Evolutionary conservation across 257 asterid genomes (phyloP).

Genomic region (Nyctanthes arbortristis): DNA sequence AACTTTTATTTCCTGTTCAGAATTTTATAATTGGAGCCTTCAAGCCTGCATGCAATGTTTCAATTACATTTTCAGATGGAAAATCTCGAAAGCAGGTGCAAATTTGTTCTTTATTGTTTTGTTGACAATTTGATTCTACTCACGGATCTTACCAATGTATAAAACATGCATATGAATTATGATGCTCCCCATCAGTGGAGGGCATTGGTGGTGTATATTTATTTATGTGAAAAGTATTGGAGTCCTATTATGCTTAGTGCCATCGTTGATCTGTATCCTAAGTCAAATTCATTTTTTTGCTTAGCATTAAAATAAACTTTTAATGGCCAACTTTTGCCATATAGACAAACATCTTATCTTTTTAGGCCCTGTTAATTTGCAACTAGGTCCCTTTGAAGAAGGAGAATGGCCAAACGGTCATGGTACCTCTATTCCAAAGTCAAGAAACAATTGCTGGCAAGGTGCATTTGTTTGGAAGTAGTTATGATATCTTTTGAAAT

Average conservation of each 20-base stretch:
- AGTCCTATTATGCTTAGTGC: not conserved
- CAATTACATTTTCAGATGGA: slow-evolving; percentile 71
- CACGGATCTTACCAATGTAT: not conserved
- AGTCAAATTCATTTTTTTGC: slow-evolving; percentile 4
- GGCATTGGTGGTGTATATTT: not conserved
- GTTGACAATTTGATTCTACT: not conserved
- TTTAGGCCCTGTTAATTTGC: not conserved
- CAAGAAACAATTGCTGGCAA: slow-evolving; percentile 59
- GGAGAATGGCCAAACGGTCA: slow-evolving; percentile 58
- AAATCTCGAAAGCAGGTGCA: slow-evolving; percentile 82
- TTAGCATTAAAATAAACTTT: not conserved
- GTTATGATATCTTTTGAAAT: slow-evolving; percentile 12
- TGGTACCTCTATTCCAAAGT: slow-evolving; percentile 63
- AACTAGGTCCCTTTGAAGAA: slow-evolving; percentile 56
- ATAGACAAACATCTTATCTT: not conserved
- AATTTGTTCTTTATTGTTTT: not conserved
- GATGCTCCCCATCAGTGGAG: slow-evolving; percentile 7
- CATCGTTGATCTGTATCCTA: slow-evolving; percentile 10
- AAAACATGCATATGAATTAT: not conserved
- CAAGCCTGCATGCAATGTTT: slow-evolving; percentile 86
- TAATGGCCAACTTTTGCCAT: not conserved
- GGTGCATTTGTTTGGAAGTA: slow-evolving; percentile 26
- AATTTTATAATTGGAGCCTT: slow-evolving; percentile 89
- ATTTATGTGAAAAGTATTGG: not conserved
- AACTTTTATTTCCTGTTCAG: slow-evolving; percentile 36